Evolutionary conservation across 441 rosid genomes (phyloP).

Genomic region (Geranium incanum): DNA sequence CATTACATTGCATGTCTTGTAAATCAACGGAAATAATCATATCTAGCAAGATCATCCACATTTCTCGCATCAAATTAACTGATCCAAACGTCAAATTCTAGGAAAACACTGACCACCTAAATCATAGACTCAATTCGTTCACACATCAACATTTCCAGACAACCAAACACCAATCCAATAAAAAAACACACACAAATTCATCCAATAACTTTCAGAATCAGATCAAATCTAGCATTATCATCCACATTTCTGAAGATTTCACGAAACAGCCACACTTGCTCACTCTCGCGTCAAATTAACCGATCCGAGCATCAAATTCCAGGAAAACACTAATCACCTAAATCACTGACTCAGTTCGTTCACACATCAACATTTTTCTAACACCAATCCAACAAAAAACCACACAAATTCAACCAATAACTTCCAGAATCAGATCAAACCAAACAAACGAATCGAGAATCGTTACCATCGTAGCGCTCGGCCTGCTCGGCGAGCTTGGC

Average conservation of each 20-base stretch:
- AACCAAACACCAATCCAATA: no score
- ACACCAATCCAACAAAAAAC: no score
- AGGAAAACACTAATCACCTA: no score
- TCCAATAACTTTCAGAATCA: no score
- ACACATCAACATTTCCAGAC: no score
- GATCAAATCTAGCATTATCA: no score
- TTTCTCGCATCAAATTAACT: no score
- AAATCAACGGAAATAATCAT: neutral
- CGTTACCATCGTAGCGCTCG: conserved; percentile 88
- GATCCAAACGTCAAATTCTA: no score
- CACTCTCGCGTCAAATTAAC: neutral
- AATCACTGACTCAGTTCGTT: neutral
- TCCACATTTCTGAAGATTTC: neutral
- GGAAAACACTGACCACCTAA: no score
- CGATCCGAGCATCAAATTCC: neutral
- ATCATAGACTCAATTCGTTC: no score
- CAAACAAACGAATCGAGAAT: neutral
- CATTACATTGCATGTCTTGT: no score
- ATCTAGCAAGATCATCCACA: neutral
- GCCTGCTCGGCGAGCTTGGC: conserved; percentile 97
- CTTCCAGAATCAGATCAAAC: conserved; percentile 3
- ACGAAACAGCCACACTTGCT: neutral
- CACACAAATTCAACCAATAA: neutral
- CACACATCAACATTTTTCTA: neutral
- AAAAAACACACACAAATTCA: no score